These are phyloP conservation scores for Ceratocystis papillata DNA, from an alignment of 2,329 filamentous ascomycete genomes.

Conservation along the genomic window DNA sequence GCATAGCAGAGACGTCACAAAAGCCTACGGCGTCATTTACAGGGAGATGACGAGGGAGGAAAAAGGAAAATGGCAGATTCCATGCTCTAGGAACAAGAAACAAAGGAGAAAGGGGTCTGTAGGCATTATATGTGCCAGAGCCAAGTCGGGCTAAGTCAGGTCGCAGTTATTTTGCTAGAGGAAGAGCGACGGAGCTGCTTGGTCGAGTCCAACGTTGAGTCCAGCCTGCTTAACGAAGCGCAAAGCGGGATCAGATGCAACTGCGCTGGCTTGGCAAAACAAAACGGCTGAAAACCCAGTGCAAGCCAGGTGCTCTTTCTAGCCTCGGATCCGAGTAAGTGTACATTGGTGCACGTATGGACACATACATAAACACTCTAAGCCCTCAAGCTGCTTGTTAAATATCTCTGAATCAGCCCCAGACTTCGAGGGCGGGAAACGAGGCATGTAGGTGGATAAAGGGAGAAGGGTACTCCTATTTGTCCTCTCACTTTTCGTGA, in stretches of 20 bases:
- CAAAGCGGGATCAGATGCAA: too few species aligned
- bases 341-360: neutral
- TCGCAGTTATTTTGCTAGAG: too few species aligned
- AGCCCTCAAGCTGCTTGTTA: neutral
- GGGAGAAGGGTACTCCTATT: neutral
- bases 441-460: slow-evolving; percentile 6
- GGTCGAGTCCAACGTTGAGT: too few species aligned
- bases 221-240: too few species aligned
- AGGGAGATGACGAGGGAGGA: neutral
- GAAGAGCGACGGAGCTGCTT: too few species aligned
- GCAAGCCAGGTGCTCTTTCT: too few species aligned
- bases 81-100: neutral
- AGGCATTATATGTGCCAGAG: too few species aligned
- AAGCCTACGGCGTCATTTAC: neutral
- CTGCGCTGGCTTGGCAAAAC: too few species aligned
- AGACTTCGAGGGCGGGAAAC: neutral
- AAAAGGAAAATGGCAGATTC: slow-evolving; percentile 8
- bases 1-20: neutral
- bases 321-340: too few species aligned
- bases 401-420: neutral
- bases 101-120: neutral
- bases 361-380: neutral
- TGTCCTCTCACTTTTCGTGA: neutral
- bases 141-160: too few species aligned
- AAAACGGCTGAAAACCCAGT: too few species aligned